phyloP scores from a whole-genome alignment of 768 basidiomycete genomes.

The Asterophora parasitica region DNA sequence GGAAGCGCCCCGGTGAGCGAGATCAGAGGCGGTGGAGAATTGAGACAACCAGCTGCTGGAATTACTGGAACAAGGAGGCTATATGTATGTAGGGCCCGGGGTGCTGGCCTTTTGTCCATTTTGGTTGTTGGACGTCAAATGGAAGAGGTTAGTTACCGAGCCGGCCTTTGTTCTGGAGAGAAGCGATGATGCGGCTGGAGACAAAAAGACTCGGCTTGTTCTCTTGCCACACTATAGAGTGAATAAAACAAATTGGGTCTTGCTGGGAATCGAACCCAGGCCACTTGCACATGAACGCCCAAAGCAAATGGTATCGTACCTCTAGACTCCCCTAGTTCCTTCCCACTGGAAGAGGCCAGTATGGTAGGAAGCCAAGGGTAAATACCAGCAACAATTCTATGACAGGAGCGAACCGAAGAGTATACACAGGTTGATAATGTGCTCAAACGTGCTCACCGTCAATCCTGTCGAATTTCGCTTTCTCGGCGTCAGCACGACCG shows the following conservation, averaged over 20 bases:
- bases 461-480: no score
- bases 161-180: constrained; percentile 1
- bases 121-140: no score
- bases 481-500: constrained; percentile 28
- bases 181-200: background rate
- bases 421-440: no score
- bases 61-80: no score
- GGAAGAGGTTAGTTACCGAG: no score
- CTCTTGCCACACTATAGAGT: background rate
- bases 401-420: no score
- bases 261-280: constrained; percentile 46
- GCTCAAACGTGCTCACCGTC: no score
- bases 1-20: background rate
- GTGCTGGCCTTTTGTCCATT: background rate
- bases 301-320: constrained; percentile 51
- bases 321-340: constrained; percentile 28
- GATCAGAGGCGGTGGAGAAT: no score
- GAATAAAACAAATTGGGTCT: constrained; percentile 25
- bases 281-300: constrained; percentile 38
- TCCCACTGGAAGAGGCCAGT: constrained; percentile 12
- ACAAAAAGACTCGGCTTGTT: constrained; percentile 9
- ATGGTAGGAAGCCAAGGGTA: no score
- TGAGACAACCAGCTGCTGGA: no score
- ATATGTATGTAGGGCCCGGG: no score
- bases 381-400: no score